Conservation (phyloP, 2,329 filamentous ascomycete species). For the Bimuria novae-zelandiae region DNA sequence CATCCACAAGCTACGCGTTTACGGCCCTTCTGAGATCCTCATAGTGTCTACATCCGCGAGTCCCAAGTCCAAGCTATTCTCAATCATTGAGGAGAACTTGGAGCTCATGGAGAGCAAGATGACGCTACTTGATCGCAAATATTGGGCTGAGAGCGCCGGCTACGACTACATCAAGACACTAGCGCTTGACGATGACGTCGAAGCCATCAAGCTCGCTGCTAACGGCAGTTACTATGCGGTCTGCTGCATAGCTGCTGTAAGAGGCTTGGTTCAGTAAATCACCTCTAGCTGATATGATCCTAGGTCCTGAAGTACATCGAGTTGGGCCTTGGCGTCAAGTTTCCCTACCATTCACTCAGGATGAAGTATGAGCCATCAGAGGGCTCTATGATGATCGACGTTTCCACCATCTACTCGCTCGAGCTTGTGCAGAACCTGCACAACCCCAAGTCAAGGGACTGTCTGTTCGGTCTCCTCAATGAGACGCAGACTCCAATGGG, state of each 20-base stretch:
- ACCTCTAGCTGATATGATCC: constrained; percentile 2
- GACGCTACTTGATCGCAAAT: constrained; percentile 71
- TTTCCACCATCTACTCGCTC: constrained; percentile 82
- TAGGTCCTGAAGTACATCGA: constrained; percentile 84
- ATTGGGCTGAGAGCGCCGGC: constrained; percentile 81
- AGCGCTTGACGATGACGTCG: constrained; percentile 79
- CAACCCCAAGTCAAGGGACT: constrained; percentile 76
- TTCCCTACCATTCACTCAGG: constrained; percentile 78
- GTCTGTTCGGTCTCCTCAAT: constrained; percentile 83
- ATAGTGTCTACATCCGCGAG: constrained; percentile 75
- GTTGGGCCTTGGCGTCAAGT: constrained; percentile 67
- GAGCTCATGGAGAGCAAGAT: constrained; percentile 62
- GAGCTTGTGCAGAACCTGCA: constrained; percentile 90
- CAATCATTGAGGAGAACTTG: constrained; percentile 74
- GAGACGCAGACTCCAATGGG: constrained; percentile 89
- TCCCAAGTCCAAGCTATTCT: constrained; percentile 72
- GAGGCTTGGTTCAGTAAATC: constrained; percentile 57
- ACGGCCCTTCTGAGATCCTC: constrained; percentile 78
- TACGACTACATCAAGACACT: constrained; percentile 77
- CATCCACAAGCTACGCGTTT: constrained; percentile 81
- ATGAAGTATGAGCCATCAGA: constrained; percentile 87
- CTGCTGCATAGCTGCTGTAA: constrained; percentile 82
- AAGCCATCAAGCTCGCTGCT: constrained; percentile 78
- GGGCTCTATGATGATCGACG: constrained; percentile 94
- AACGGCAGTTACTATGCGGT: constrained; percentile 85